phyloP scores from a whole-genome alignment of 108 stramenopile genomes.

The Conticribra weissflogii region DNA sequence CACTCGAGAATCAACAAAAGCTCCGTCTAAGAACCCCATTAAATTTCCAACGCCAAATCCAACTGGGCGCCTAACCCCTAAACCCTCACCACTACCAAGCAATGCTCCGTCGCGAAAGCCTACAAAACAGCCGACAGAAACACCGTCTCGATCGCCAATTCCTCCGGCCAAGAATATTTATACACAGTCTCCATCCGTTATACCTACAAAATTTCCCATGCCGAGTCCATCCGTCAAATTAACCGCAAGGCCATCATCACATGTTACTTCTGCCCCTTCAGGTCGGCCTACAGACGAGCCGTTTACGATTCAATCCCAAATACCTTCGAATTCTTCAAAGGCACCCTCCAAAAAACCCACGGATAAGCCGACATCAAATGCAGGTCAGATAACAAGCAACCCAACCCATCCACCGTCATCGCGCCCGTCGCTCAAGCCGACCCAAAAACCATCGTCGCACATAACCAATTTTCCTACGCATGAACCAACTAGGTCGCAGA shows the following conservation, averaged over 20 bases:
- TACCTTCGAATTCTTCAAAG: background rate
- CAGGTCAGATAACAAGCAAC: too few relatives aligned
- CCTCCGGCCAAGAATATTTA: too few relatives aligned
- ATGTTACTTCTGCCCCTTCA: constrained; percentile 14
- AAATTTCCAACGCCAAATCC: constrained; percentile 5
- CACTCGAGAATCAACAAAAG: background rate
- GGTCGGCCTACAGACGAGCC: constrained; percentile 8
- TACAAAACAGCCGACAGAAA: background rate
- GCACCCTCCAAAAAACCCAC: background rate
- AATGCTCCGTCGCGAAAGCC: background rate
- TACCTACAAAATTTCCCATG: background rate
- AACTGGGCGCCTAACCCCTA: background rate
- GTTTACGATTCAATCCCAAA: background rate
- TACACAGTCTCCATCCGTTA: too few relatives aligned
- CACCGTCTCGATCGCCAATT: constrained; percentile 1
- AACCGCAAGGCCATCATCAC: constrained; percentile 1
- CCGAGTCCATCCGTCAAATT: background rate
- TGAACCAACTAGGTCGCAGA: background rate
- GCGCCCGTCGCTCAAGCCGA: constrained; percentile 1
- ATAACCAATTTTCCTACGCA: background rate
- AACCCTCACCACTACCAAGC: constrained; percentile 1
- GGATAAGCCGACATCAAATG: background rate
- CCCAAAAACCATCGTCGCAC: background rate
- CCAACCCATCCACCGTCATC: constrained; percentile 3
- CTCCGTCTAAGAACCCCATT: background rate